Evolutionary conservation across 2,329 filamentous ascomycete genomes (phyloP).

Genomic region (Aspergillus sp.): DNA sequence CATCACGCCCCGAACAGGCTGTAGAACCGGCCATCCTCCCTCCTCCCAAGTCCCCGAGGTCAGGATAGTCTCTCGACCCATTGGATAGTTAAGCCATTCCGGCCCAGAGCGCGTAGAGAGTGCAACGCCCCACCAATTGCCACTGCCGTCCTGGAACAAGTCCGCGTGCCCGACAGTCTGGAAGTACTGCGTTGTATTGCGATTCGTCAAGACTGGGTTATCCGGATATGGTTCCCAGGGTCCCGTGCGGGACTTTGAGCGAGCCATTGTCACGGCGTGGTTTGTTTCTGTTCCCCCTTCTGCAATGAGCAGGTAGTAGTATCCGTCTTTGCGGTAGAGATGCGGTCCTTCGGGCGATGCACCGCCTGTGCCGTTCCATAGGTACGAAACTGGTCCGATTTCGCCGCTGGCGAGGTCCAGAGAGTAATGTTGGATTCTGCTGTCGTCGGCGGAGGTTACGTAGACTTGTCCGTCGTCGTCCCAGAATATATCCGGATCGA

Average conservation of each 20-base stretch:
- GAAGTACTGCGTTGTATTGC: constrained; percentile 39
- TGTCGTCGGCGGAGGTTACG: constrained; percentile 10
- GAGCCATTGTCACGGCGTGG: constrained; percentile 31
- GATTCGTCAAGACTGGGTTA: constrained; percentile 45
- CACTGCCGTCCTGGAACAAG: constrained; percentile 52
- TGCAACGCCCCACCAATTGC: constrained; percentile 55
- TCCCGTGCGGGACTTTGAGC: constrained; percentile 30
- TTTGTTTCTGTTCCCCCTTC: constrained; percentile 28
- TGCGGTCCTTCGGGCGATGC: constrained; percentile 33
- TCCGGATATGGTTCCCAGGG: constrained; percentile 42
- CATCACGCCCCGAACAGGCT: constrained; percentile 17
- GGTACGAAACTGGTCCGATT: constrained; percentile 1
- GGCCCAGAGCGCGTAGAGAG: constrained; percentile 43
- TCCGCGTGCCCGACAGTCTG: constrained; percentile 60
- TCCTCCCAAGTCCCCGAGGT: constrained; percentile 50
- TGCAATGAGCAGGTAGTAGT: constrained; percentile 31
- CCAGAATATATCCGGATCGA: constrained; percentile 25
- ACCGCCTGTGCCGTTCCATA: constrained; percentile 52
- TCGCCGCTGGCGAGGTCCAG: constrained; percentile 30
- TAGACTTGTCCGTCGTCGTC: constrained; percentile 15
- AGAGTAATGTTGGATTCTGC: constrained; percentile 11
- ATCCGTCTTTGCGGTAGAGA: constrained; percentile 29
- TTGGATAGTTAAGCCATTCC: constrained; percentile 46
- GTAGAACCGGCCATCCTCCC: constrained; percentile 47
- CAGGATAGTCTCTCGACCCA: constrained; percentile 57